Conservation (phyloP, 2,329 filamentous ascomycete species). For the Fusarium lateritium region DNA sequence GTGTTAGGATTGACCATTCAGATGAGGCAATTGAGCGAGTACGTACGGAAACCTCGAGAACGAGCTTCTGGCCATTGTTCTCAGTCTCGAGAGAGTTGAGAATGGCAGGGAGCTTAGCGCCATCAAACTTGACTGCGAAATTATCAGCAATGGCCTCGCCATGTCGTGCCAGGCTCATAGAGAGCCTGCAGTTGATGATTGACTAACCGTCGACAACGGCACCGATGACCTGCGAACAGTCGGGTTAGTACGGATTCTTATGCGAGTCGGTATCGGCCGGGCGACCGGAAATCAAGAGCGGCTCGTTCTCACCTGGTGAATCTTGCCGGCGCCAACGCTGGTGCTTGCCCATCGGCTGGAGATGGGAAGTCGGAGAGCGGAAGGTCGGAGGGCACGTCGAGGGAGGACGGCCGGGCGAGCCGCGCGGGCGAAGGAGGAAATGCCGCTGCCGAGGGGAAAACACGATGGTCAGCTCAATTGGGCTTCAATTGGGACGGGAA, state of each 20-base stretch:
- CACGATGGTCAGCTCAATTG: slow-evolving; percentile 61
- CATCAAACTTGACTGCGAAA: slow-evolving; percentile 92
- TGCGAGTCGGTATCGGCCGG: slow-evolving; percentile 31
- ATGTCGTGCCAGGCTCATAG: slow-evolving; percentile 16
- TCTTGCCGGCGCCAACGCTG: slow-evolving; percentile 74
- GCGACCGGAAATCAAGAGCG: slow-evolving; percentile 43
- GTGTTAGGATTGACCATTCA: slow-evolving; percentile 55
- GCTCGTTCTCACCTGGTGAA: slow-evolving; percentile 72
- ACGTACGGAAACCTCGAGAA: slow-evolving; percentile 95
- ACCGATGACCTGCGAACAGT: slow-evolving; percentile 86
- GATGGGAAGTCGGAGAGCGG: slow-evolving; percentile 68
- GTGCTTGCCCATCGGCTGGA: slow-evolving; percentile 73
- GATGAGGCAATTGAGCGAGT: slow-evolving; percentile 20
- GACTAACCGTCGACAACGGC: slow-evolving; percentile 96
- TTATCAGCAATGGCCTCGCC: slow-evolving; percentile 45
- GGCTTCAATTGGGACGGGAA: slow-evolving; percentile 61
- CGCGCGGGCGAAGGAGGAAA: slow-evolving; percentile 75
- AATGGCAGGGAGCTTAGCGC: slow-evolving; percentile 93
- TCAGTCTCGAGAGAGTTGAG: slow-evolving; percentile 94
- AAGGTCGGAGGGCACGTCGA: slow-evolving; percentile 71
- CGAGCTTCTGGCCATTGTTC: slow-evolving; percentile 94
- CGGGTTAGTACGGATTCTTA: slow-evolving; percentile 42
- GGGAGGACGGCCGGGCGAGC: slow-evolving; percentile 72
- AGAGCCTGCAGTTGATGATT: slow-evolving; percentile 41
- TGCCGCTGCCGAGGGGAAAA: slow-evolving; percentile 67